A percentile compares a stretch with the other conserved stretches of the same genome.
phyloP scores from a whole-genome alignment of 306 rosid species.

The Alnus glutinosa region DNA sequence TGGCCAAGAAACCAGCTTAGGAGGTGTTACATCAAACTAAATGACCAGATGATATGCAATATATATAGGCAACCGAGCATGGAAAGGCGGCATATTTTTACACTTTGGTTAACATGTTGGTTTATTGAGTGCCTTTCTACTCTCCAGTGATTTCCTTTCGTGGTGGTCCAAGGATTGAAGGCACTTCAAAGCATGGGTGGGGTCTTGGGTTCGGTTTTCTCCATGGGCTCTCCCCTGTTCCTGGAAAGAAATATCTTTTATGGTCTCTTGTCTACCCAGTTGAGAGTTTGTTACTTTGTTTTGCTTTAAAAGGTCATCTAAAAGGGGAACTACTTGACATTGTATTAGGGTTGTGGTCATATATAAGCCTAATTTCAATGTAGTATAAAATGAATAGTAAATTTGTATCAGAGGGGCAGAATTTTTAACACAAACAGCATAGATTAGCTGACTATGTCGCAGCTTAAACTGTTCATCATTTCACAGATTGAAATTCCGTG shows the following conservation, averaged over 20 bases:
- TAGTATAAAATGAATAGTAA: neutral
- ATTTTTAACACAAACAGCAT: neutral
- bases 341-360: neutral
- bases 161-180: neutral
- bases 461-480: neutral
- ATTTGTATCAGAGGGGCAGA: neutral
- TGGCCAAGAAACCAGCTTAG: neutral
- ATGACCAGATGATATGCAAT: neutral
- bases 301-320: neutral
- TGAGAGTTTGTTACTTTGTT: neutral
- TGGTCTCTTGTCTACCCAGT: neutral
- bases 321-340: neutral
- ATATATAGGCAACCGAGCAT: neutral
- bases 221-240: neutral
- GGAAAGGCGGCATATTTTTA: neutral
- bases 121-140: neutral
- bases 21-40: neutral
- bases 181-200: neutral
- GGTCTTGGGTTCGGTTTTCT: neutral
- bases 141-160: neutral
- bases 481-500: neutral
- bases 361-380: neutral
- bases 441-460: neutral
- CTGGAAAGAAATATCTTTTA: neutral
- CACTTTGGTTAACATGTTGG: neutral